These are phyloP conservation scores for Emericellopsis atlantica DNA, from an alignment of 2,329 filamentous ascomycete species.

Conservation along the genomic window DNA sequence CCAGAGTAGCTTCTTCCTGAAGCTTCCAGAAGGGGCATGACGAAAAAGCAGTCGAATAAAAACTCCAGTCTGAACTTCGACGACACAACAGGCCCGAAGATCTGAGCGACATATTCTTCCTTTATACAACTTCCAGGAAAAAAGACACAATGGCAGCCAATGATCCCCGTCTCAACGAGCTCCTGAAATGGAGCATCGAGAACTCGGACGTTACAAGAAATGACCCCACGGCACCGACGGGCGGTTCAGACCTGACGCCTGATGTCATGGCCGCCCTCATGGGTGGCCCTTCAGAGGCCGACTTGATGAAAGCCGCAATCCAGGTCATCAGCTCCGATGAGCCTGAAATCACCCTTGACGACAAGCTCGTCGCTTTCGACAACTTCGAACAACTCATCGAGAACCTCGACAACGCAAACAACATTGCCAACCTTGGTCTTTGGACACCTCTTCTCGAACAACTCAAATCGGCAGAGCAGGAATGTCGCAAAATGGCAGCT, in stretches of 20 bases:
- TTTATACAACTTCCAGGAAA: neutral
- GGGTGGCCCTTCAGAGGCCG: constrained; percentile 78
- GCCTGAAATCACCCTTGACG: constrained; percentile 53
- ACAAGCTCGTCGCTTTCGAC: constrained; percentile 78
- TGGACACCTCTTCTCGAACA: constrained; percentile 71
- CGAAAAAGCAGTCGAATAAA: neutral
- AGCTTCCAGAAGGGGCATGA: constrained; percentile 25
- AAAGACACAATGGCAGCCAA: constrained; percentile 2
- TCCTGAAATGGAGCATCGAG: constrained; percentile 65
- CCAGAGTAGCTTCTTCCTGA: constrained; percentile 19
- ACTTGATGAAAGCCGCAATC: constrained; percentile 83
- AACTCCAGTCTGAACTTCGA: no score
- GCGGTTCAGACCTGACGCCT: constrained; percentile 42
- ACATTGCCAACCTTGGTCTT: constrained; percentile 64
- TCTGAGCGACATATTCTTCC: neutral
- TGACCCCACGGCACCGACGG: constrained; percentile 14
- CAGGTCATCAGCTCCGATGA: constrained; percentile 52
- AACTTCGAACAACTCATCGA: constrained; percentile 92
- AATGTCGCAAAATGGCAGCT: constrained; percentile 75
- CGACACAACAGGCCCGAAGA: no score
- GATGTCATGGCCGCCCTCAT: constrained; percentile 65
- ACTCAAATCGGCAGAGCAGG: constrained; percentile 53
- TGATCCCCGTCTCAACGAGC: constrained; percentile 53
- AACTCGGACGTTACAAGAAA: constrained; percentile 23
- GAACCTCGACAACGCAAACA: constrained; percentile 92